phyloP scores from a whole-genome alignment of 2,329 filamentous ascomycete species.

The Ophiosphaerella herpotricha region DNA sequence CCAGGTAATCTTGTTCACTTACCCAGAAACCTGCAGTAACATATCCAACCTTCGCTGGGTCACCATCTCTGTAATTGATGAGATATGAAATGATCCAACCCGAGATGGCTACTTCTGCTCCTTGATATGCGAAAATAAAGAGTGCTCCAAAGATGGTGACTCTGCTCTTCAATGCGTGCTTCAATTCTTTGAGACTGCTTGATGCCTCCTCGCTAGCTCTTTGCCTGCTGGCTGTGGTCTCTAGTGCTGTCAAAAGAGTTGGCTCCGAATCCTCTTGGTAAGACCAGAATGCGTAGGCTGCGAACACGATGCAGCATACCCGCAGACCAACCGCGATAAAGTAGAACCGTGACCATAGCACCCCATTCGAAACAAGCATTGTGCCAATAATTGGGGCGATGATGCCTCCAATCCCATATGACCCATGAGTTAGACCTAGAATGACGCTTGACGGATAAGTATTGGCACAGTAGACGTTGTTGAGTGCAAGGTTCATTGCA shows the following conservation, averaged over 20 bases:
- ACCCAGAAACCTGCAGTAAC: slow-evolving; percentile 72
- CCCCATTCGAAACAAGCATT: slow-evolving; percentile 65
- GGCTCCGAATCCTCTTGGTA: slow-evolving; percentile 66
- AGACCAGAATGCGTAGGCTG: slow-evolving; percentile 69
- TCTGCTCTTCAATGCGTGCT: slow-evolving; percentile 55
- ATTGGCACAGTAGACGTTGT: slow-evolving; percentile 62
- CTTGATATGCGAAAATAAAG: slow-evolving; percentile 87
- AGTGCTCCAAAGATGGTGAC: slow-evolving; percentile 74
- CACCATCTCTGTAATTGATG: slow-evolving; percentile 71
- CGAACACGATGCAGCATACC: slow-evolving; percentile 60
- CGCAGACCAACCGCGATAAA: slow-evolving; percentile 66
- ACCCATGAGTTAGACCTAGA: slow-evolving; percentile 68
- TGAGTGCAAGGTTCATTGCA: slow-evolving; percentile 58
- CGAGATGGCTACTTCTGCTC: slow-evolving; percentile 80
- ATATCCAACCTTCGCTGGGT: slow-evolving; percentile 75
- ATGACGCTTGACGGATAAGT: slow-evolving; percentile 57
- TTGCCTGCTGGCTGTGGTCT: slow-evolving; percentile 50
- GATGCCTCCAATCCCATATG: slow-evolving; percentile 58
- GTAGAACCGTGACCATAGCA: slow-evolving; percentile 75
- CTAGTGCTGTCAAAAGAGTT: slow-evolving; percentile 51
- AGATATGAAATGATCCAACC: slow-evolving; percentile 89
- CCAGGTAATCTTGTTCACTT: slow-evolving; percentile 36
- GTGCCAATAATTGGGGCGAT: slow-evolving; percentile 76
- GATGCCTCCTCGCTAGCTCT: slow-evolving; percentile 40
- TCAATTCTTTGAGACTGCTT: slow-evolving; percentile 56